A percentile compares a stretch with the other conserved stretches of the same genome.
Evolutionary conservation across 2,329 filamentous ascomycete genomes (phyloP).

Genomic region (Aspergillus clavatus): DNA sequence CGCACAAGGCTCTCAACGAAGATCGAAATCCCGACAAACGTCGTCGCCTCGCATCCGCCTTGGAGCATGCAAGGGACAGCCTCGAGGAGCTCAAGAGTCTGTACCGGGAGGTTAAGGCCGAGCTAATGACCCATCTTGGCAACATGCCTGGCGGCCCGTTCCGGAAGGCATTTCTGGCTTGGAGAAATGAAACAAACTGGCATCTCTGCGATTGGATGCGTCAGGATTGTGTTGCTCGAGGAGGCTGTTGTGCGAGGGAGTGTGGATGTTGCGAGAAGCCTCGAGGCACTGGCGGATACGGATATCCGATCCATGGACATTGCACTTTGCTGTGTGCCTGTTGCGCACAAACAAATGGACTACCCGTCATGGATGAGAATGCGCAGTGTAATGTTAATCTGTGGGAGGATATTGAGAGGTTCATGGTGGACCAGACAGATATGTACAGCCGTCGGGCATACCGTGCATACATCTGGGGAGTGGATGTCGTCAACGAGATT

Average conservation of each 20-base stretch:
- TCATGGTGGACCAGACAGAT: too few relatives aligned
- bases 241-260: background rate
- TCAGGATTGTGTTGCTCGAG: background rate
- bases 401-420: too few relatives aligned
- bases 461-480: background rate
- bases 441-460: background rate
- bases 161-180: background rate
- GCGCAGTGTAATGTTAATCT: background rate
- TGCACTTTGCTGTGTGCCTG: background rate
- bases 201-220: background rate
- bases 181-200: background rate
- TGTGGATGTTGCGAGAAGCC: background rate
- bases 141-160: background rate
- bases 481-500: background rate
- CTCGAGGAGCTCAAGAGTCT: background rate
- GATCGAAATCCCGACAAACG: background rate
- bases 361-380: background rate
- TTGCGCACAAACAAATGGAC: background rate
- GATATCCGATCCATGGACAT: background rate
- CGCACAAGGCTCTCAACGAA: background rate
- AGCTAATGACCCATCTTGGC: background rate
- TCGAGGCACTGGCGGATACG: background rate
- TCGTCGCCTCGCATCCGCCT: too few relatives aligned
- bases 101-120: background rate
- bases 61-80: too few relatives aligned